Conservation (phyloP, 75 land plant genomes). For the Adiantum capillusveneris region DNA sequence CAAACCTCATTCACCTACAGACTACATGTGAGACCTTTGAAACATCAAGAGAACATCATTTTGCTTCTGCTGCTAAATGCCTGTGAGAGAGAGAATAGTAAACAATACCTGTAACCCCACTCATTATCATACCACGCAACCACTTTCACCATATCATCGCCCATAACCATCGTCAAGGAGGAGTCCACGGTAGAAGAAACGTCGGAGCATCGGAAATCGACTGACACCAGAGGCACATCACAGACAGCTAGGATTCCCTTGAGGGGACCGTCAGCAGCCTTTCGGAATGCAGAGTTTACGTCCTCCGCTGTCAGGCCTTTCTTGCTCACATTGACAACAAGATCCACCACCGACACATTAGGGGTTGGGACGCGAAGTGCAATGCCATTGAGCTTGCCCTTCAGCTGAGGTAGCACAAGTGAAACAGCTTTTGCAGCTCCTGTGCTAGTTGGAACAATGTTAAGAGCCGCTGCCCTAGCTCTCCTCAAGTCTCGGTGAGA, state of each 20-base stretch:
- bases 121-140: constrained; percentile 98
- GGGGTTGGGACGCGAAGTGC: constrained; percentile 94
- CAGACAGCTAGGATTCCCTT: constrained; percentile 86
- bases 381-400: constrained; percentile 95
- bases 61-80: neutral
- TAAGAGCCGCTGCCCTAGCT: constrained; percentile 88
- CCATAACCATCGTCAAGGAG: constrained; percentile 97
- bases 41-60: neutral
- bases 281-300: constrained; percentile 78
- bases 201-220: constrained; percentile 85
- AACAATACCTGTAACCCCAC: constrained; percentile 76
- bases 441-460: constrained; percentile 90
- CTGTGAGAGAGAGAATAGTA: no score
- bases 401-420: constrained; percentile 79
- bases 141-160: constrained; percentile 94
- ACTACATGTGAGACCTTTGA: neutral
- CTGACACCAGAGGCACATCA: constrained; percentile 81
- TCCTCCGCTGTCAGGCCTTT: constrained; percentile 81
- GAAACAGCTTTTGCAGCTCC: constrained; percentile 96
- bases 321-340: constrained; percentile 74
- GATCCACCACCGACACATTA: constrained; percentile 89
- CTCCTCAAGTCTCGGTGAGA: constrained; percentile 86
- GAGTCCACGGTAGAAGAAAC: constrained; percentile 93
- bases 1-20: no score
- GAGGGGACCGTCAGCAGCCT: constrained; percentile 62